Percentiles rank a stretch among this genome's conserved stretches.
Conservation (phyloP, 257 asterid species). For the Solanum sitiens region DNA sequence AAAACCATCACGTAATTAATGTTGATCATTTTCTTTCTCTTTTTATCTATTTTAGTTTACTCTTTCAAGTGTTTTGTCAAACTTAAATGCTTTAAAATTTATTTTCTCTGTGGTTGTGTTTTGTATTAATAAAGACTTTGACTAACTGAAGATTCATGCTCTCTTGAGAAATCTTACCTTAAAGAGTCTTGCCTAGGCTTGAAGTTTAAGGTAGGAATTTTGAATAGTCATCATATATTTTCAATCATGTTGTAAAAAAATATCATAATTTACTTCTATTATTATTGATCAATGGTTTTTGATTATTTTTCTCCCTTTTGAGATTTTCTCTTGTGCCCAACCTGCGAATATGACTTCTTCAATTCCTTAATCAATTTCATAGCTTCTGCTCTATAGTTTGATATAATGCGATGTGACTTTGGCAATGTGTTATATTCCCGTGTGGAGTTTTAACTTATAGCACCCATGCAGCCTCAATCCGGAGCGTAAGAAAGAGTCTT, state of each 20-base stretch:
- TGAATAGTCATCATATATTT: neutral
- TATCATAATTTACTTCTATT: neutral
- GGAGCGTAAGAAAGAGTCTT: constrained; percentile 82
- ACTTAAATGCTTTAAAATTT: neutral
- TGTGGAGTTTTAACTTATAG: neutral
- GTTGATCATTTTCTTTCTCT: neutral
- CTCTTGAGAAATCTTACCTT: neutral
- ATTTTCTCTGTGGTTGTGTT: neutral
- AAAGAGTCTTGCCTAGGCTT: neutral
- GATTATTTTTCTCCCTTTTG: neutral
- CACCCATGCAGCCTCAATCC: constrained; percentile 83
- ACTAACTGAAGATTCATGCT: neutral
- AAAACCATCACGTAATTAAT: neutral
- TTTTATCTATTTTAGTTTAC: neutral
- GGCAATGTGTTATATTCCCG: neutral
- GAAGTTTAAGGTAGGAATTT: neutral
- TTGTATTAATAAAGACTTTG: neutral
- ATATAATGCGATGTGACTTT: neutral
- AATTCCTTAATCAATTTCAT: neutral
- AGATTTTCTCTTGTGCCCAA: neutral
- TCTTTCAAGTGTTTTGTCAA: neutral
- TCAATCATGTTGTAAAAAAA: neutral
- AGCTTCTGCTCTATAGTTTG: neutral
- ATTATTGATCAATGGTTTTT: neutral
- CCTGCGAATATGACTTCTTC: neutral